A percentile compares a stretch with the other conserved stretches of the same genome.
Conservation (phyloP, 2,329 filamentous ascomycete genomes). For the Alternaria atra region DNA sequence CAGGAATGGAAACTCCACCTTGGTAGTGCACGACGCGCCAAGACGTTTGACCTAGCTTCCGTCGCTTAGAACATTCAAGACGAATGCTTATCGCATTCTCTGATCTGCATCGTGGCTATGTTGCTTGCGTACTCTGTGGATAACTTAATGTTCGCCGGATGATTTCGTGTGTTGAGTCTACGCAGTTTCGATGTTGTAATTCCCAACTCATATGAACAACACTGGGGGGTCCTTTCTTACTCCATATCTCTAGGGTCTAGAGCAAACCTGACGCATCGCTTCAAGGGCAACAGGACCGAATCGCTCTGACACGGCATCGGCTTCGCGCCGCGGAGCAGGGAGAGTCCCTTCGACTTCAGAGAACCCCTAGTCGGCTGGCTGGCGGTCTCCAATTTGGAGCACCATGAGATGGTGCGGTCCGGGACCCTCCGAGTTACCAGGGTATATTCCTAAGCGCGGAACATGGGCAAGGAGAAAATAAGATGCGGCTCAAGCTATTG, state of each 20-base stretch:
- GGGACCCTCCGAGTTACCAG: slow-evolving; percentile 27
- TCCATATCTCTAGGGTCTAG: neutral
- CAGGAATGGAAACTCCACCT: slow-evolving; percentile 22
- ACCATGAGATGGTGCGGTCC: slow-evolving; percentile 20
- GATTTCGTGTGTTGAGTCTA: neutral
- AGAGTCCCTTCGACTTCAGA: slow-evolving; percentile 5
- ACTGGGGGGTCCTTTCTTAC: neutral
- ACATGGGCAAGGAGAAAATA: slow-evolving; percentile 29
- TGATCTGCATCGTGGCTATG: slow-evolving; percentile 14
- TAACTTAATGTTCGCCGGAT: neutral
- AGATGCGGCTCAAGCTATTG: slow-evolving; percentile 38
- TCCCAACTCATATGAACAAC: neutral
- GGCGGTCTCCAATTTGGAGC: slow-evolving; percentile 10
- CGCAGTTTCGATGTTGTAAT: neutral
- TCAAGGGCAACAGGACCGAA: slow-evolving; percentile 10
- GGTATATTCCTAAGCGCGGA: slow-evolving; percentile 23
- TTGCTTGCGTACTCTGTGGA: slow-evolving; percentile 14
- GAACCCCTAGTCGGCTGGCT: slow-evolving; percentile 11
- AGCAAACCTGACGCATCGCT: neutral
- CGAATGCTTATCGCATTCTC: slow-evolving; percentile 14
- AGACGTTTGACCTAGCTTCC: slow-evolving; percentile 29
- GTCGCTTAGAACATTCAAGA: slow-evolving; percentile 18
- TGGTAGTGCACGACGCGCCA: slow-evolving; percentile 39
- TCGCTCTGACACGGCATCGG: slow-evolving; percentile 9
- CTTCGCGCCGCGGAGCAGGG: slow-evolving; percentile 22